Base-by-base conservation (phyloP, 805 yeast genomes). In the Clavispora phyllophila region DNA sequence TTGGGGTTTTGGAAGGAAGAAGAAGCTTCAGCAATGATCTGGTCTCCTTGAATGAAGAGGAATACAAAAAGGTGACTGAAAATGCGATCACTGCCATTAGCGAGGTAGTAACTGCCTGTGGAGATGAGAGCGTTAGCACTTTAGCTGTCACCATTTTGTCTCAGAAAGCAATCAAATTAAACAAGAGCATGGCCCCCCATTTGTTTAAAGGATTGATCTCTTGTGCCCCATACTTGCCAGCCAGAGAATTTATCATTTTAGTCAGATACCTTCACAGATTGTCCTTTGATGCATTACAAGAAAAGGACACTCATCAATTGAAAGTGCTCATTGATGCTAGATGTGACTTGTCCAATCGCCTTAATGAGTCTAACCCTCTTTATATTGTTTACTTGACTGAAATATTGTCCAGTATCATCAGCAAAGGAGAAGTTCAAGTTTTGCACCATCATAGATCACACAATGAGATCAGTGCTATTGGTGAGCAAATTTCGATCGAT, bases 401-500 rank as follows among this genome's bases (percentile, higher is more conserved):
- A 47, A 62, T 89, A 17, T 69, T 93, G 46, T 75, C 75, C 20
- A 72, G 77, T 1, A 82, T 88, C 41, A 76, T 87, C 32, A 70
- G 83, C 26, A 80, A 81, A 52, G 98, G 96, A 37, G 96, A 89
- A 51, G 84, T 81, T 18, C 84, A 78, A 51, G 76, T 67, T 29
- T 75, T 78, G 36, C 93, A 84, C 44, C 90, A 84, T 51, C 95
- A 87, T 56, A 76, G 95, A 55, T 75, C 95, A 2, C 89, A 83
- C 53, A 72, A 72, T 42, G 90, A 82, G 48, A 83, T 86, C 31
- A 72, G 82, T 24, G 78, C 75, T 39, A 82, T 78, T 61, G 96
- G 82, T n/a, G 73, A 69, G 44, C 85, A 78, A 61, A 89, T 81
- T 47, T 77, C 78, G 1, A 61, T 73, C 10, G 76, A 78, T 48